Percentiles rank a stretch among this genome's conserved stretches.
Conservation (phyloP, 768 basidiomycete genomes). For the Leccinum aurantiacum region DNA sequence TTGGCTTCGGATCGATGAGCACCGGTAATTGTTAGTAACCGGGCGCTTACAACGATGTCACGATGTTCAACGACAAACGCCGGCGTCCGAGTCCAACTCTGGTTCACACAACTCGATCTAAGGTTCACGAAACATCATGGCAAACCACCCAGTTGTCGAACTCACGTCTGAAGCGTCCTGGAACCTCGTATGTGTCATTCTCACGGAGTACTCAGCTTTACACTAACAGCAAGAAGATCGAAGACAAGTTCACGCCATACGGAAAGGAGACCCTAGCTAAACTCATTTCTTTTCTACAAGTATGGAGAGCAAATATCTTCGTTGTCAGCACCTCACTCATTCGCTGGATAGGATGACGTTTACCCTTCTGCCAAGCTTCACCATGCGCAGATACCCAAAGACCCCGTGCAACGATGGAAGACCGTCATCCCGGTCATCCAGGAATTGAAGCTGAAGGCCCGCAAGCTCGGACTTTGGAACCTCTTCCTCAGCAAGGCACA, state of each 20-base stretch:
- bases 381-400: constrained; percentile 77
- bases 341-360: constrained; percentile 70
- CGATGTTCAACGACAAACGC: not conserved
- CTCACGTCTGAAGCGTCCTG: constrained; percentile 84
- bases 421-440: constrained; percentile 77
- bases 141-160: constrained; percentile 67
- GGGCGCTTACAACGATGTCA: not conserved
- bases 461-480: constrained; percentile 92
- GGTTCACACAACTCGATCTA: not conserved
- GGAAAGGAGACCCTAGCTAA: constrained; percentile 86
- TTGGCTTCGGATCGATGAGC: not conserved
- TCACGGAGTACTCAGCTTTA: not conserved
- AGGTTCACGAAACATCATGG: constrained; percentile 39
- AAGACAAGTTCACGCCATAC: constrained; percentile 89
- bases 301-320: constrained; percentile 30
- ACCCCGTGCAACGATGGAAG: constrained; percentile 78
- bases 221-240: constrained; percentile 49
- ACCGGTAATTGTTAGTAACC: constrained; percentile 13
- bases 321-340: not conserved
- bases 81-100: not conserved
- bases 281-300: constrained; percentile 83
- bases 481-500: constrained; percentile 93
- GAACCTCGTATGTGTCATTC: constrained; percentile 63
- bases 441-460: constrained; percentile 86
- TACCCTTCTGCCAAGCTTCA: constrained; percentile 76